Evolutionary conservation across 2,329 filamentous ascomycete genomes (phyloP).

Genomic region (Alternaria brassicae): DNA sequence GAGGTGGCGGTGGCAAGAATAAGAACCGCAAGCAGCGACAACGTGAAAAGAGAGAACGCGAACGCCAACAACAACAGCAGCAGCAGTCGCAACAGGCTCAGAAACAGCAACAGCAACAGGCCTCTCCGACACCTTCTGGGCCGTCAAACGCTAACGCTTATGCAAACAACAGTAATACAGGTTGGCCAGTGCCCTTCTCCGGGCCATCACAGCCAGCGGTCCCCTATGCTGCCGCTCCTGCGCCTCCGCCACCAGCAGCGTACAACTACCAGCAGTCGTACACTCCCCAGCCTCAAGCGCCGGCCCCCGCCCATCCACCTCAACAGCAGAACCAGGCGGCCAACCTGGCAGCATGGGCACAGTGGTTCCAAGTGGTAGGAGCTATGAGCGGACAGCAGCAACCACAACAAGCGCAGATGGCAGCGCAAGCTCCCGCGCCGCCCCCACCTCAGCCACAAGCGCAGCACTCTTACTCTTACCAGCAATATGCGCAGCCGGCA

Average conservation of each 20-base stretch:
- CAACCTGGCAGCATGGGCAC: conserved; percentile 38
- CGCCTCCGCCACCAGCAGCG: conserved; percentile 25
- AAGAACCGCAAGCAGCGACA: conserved; percentile 42
- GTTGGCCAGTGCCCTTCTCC: conserved; percentile 31
- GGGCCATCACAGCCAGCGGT: conserved; percentile 27
- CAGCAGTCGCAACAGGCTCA: conserved; percentile 22
- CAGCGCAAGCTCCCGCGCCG: conserved; percentile 27
- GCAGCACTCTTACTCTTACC: conserved; percentile 36
- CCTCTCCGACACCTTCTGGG: conserved; percentile 28
- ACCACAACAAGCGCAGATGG: conserved; percentile 28
- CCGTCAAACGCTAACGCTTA: conserved; percentile 30
- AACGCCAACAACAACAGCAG: conserved; percentile 26
- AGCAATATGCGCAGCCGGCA: conserved; percentile 32
- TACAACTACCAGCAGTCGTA: conserved; percentile 25
- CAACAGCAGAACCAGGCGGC: conserved; percentile 38
- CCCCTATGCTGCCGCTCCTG: conserved; percentile 21
- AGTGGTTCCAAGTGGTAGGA: conserved; percentile 37
- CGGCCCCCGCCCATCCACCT: not conserved
- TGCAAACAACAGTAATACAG: conserved; percentile 28
- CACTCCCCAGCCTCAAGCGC: conserved; percentile 19
- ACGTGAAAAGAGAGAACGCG: conserved; percentile 38
- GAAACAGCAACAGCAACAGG: conserved; percentile 21
- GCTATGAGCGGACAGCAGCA: conserved; percentile 34
- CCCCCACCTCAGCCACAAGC: conserved; percentile 32
- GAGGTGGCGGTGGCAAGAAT: conserved; percentile 35